phyloP scores from a whole-genome alignment of 495 filamentous ascomycete species.

The Neurospora discreta region DNA sequence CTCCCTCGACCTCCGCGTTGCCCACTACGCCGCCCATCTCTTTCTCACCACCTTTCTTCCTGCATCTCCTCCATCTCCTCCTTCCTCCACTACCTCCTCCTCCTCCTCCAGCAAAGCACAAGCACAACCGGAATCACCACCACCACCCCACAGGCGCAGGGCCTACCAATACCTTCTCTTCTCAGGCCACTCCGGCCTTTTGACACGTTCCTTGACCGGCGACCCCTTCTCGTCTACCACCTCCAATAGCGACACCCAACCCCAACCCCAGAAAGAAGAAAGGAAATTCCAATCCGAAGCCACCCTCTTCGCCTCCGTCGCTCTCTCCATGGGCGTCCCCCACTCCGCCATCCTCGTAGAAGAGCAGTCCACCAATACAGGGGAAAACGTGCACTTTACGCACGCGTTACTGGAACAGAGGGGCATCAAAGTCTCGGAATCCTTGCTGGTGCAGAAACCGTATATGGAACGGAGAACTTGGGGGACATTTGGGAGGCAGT shows the following conservation, averaged over 20 bases:
- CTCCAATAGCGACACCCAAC: not conserved
- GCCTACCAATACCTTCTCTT: conserved; percentile 19
- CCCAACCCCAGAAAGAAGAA: too few species aligned
- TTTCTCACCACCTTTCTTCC: conserved; percentile 20
- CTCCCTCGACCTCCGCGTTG: conserved; percentile 28
- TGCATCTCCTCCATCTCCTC: conserved; percentile 21
- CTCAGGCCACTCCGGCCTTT: conserved; percentile 21
- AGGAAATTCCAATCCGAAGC: conserved; percentile 16
- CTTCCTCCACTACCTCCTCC: conserved; percentile 16
- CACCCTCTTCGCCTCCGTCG: conserved; percentile 20
- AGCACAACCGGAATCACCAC: not conserved
- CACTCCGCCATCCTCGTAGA: conserved; percentile 9
- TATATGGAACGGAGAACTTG: conserved; percentile 33
- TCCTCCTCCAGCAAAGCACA: not conserved
- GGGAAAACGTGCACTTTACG: conserved; percentile 31
- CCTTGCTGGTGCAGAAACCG: conserved; percentile 29
- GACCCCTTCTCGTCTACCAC: not conserved
- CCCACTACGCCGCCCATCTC: conserved; percentile 22
- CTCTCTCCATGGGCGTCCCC: not conserved
- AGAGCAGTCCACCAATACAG: conserved; percentile 25
- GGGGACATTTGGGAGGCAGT: conserved; percentile 29
- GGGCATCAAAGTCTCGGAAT: conserved; percentile 8
- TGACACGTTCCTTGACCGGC: conserved; percentile 21
- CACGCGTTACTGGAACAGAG: conserved; percentile 14
- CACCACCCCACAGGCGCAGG: not conserved